Evolutionary conservation across 139 green algal genomes (phyloP), one percentile per base, ranked within the genome.

Genomic region (Coccomyxa sp.): DNA sequence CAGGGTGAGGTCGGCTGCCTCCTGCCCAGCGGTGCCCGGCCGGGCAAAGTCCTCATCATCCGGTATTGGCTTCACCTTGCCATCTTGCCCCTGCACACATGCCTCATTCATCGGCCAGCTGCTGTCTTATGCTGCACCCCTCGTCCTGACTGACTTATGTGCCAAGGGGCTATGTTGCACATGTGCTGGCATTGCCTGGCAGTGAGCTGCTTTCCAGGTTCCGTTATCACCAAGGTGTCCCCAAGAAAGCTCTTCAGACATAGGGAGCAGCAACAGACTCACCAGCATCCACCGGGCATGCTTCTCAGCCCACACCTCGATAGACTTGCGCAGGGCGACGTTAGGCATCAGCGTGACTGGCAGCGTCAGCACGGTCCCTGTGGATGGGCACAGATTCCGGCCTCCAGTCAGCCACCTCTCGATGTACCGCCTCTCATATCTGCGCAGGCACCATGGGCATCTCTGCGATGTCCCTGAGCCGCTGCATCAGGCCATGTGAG

Each of bases 211-310:
- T 16, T 29, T 16, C 16, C 16, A 12, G 44, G 16, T 58, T 16
- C 44, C 44, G 12, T 58, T 16, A 58, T 29, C 44, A 58, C 12
- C 44, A n/a, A n/a, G n/a, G n/a, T n/a, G n/a, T n/a, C n/a, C n/a
- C n/a, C n/a, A n/a, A n/a, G n/a, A n/a, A n/a, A n/a, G n/a, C n/a
- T n/a, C n/a, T n/a, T n/a, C n/a, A n/a, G n/a, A n/a, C n/a, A n/a
- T n/a, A n/a, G n/a, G n/a, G n/a, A n/a, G n/a, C n/a, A n/a, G n/a
- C n/a, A n/a, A n/a, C n/a, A n/a, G n/a, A n/a, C 83, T 16, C 70
- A 90, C 86, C 88, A 92, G 80, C 69, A 92, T 78, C 88, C 85
- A 89, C n/a, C 73, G 54, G 29, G 82, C 82, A 33, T 89, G 79
- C 39, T 73, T 80, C 14, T 84, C 76, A 10, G 82, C 75, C 88